Conservation (phyloP, 345 rosid species). For the Microcos paniculata region DNA sequence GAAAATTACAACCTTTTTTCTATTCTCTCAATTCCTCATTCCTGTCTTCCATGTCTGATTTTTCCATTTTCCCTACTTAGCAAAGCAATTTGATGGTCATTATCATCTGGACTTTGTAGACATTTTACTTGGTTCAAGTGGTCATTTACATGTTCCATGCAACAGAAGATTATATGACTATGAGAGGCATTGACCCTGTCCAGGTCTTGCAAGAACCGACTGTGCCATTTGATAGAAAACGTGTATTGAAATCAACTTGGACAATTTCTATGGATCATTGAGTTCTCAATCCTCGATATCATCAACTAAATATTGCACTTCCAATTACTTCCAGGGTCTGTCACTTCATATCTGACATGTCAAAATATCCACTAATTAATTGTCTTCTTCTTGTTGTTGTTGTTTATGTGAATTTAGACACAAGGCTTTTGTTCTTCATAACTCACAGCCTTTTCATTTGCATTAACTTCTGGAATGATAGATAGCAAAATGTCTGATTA, state of each 20-base stretch:
- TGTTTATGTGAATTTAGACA: not conserved
- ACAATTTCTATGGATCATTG: not conserved
- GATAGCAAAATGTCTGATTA: slow-evolving; percentile 1
- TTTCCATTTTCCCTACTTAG: not conserved
- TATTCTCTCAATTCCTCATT: not conserved
- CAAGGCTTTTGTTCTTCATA: not conserved
- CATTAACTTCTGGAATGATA: not conserved
- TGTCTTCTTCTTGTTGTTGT: not conserved
- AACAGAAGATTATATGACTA: not conserved
- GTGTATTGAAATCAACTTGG: not conserved
- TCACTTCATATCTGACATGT: not conserved
- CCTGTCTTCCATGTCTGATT: not conserved
- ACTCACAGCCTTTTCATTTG: not conserved
- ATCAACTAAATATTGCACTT: not conserved
- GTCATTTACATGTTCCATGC: not conserved
- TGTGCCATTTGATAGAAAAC: not conserved
- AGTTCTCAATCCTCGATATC: not conserved
- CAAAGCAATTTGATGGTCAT: not conserved
- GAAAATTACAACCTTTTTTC: not conserved
- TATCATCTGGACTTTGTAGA: not conserved
- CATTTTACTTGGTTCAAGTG: not conserved
- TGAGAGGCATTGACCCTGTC: not conserved
- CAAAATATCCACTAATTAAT: not conserved
- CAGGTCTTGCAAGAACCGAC: not conserved
- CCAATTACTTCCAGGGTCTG: not conserved